Conservation (phyloP, 2,329 filamentous ascomycete genomes). For the Westerdykella aurantiaca region DNA sequence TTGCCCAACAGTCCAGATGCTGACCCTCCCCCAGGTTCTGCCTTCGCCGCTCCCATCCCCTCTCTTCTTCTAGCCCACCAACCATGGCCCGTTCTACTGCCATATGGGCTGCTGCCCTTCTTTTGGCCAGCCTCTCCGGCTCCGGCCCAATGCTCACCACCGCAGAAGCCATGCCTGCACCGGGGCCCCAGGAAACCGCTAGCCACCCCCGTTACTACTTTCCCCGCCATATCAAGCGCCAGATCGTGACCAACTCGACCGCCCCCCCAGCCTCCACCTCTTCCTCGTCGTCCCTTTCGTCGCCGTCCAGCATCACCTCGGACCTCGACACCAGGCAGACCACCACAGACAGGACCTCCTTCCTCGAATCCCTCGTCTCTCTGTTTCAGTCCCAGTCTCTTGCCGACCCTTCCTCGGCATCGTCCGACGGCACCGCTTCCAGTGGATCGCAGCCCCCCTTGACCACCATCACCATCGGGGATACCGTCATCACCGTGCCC, state of each 20-base stretch:
- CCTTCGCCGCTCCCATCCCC: slow-evolving; percentile 6
- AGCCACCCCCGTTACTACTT: slow-evolving; percentile 43
- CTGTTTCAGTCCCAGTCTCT: background rate
- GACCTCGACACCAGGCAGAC: slow-evolving; percentile 17
- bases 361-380: slow-evolving; percentile 23
- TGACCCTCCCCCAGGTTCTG: background rate
- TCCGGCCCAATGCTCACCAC: slow-evolving; percentile 42
- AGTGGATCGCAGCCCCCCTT: too few relatives aligned
- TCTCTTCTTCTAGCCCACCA: slow-evolving; percentile 23
- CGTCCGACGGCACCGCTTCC: too few relatives aligned
- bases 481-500: too few relatives aligned
- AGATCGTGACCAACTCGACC: slow-evolving; percentile 35
- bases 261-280: slow-evolving; percentile 16
- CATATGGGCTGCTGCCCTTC: slow-evolving; percentile 44
- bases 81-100: slow-evolving; percentile 43
- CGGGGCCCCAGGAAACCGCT: slow-evolving; percentile 30
- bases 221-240: slow-evolving; percentile 43
- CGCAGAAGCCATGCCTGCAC: slow-evolving; percentile 46
- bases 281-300: slow-evolving; percentile 11
- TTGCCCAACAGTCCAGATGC: background rate
- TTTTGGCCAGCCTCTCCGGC: slow-evolving; percentile 42
- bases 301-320: slow-evolving; percentile 17
- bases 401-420: too few relatives aligned
- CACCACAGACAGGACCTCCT: slow-evolving; percentile 18
- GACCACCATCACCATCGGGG: too few relatives aligned